Percentiles rank a stretch among this genome's conserved stretches.
Evolutionary conservation across 1,139 yeast species (phyloP).

Genomic region (Debaryomyces sp.): DNA sequence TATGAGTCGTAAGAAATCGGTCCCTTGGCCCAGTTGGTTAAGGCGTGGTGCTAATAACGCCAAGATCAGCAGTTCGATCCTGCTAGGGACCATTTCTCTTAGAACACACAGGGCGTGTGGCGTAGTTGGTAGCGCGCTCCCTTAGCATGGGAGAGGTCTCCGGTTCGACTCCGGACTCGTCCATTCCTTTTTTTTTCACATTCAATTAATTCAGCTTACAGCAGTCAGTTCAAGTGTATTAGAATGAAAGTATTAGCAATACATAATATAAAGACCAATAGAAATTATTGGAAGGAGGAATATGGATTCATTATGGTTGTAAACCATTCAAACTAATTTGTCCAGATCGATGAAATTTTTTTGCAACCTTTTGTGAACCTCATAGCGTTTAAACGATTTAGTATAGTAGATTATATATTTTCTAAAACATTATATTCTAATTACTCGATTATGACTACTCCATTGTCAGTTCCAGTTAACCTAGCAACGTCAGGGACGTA

Average conservation of each 20-base stretch:
- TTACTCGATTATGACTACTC: background rate
- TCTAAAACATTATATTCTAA: background rate
- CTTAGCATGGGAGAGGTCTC: constrained; percentile 90
- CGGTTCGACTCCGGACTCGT: constrained; percentile 92
- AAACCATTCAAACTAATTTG: background rate
- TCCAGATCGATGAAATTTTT: background rate
- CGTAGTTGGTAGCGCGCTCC: constrained; percentile 93
- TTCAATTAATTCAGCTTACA: no score
- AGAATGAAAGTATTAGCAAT: no score
- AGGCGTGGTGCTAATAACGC: constrained; percentile 89
- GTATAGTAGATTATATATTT: background rate
- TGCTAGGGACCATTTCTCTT: constrained; percentile 57
- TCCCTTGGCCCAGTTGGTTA: constrained; percentile 29
- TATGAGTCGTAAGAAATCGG: constrained; percentile 10
- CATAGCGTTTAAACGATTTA: background rate
- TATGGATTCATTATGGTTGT: no score
- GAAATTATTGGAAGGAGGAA: no score
- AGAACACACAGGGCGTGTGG: constrained; percentile 71
- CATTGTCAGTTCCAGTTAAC: constrained; percentile 16
- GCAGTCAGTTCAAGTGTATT: no score
- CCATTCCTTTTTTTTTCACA: no score
- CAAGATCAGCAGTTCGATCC: constrained; percentile 87
- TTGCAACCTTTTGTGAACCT: constrained; percentile 2
- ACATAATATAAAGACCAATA: background rate
- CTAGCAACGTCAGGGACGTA: constrained; percentile 25